Evolutionary conservation across 176 grass and related monocot species (phyloP), one percentile per base, ranked within the genome.

Genomic region (Aechmea fasciata): DNA sequence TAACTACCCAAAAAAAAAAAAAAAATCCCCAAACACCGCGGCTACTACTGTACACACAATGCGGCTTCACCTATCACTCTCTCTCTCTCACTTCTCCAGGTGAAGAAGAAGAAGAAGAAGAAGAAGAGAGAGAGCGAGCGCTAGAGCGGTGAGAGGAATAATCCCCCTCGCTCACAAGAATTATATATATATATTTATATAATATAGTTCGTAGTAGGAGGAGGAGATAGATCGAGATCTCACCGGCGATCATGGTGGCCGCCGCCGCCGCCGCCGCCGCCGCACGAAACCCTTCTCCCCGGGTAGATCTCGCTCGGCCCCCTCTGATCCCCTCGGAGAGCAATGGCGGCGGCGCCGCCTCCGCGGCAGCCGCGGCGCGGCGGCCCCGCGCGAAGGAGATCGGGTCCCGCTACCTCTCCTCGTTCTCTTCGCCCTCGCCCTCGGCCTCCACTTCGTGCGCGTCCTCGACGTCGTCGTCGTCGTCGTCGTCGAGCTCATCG

Each of bases 271-370:
- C 81, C 57, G 11, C 29, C 0, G 50, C 70, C 7, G 70, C 29
- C 29, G 33, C 33, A 7, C 33, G 33, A 41, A 68, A 77, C 4
- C 52, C 53, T 57, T 20, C 12, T 3, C 28, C 18, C 13, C 66
- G 66, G 1, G 70, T 74, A 51, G 75, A 74, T 57, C 66, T 25
- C 51, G 51, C 53, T 20, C 83, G 83, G 22, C 63, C 73, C 1
- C 83, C 83, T 14, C 67, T 85, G 20, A 80, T 75, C 23, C 83
- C 77, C 17, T 80, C 83, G 3, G 83, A 85, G n/a, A 85, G 76
- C 68, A 64, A 75, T 72, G 80, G 76, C 72, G 83, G 77, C 0
- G 67, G 51, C 28, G 77, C 61, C 9, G 20, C 70, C 12, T 15
- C 49, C 53, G 64, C 78, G 1, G 55, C 20, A 22, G 69, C 78